Evolutionary conservation across 306 rosid species (phyloP).

Genomic region (Cucurbita ficifolia): DNA sequence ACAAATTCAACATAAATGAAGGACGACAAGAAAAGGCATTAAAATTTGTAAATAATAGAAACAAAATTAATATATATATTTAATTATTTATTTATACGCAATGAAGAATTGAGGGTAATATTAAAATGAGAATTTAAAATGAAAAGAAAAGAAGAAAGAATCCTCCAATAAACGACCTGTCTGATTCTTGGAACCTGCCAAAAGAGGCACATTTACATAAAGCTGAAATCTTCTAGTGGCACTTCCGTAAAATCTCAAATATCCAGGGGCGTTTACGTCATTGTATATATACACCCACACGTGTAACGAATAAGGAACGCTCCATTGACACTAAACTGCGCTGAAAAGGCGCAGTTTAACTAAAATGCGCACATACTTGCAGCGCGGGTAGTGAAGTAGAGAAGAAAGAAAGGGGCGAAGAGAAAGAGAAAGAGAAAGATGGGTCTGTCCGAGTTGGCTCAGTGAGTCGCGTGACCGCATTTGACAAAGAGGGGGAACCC

Average conservation of each 20-base stretch:
- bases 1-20: not conserved
- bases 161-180: not conserved
- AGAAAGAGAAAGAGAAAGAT: conserved; percentile 10
- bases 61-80: not conserved
- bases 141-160: not conserved
- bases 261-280: not conserved
- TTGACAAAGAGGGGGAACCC: conserved; percentile 7
- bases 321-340: not conserved
- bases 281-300: not conserved
- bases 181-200: not conserved
- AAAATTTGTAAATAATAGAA: not conserved
- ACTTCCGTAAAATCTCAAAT: not conserved
- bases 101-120: not conserved
- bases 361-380: conserved; percentile 41
- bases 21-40: not conserved
- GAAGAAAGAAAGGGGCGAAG: not conserved
- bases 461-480: conserved; percentile 24
- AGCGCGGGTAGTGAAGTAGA: conserved; percentile 27
- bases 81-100: too few species aligned
- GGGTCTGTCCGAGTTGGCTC: conserved; percentile 15
- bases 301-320: not conserved
- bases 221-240: not conserved
- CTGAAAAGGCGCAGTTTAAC: conserved; percentile 9
- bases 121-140: not conserved
- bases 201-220: not conserved